Evolutionary conservation across 306 rosid species (phyloP).

Genomic region (Casuarina cunninghamiana): DNA sequence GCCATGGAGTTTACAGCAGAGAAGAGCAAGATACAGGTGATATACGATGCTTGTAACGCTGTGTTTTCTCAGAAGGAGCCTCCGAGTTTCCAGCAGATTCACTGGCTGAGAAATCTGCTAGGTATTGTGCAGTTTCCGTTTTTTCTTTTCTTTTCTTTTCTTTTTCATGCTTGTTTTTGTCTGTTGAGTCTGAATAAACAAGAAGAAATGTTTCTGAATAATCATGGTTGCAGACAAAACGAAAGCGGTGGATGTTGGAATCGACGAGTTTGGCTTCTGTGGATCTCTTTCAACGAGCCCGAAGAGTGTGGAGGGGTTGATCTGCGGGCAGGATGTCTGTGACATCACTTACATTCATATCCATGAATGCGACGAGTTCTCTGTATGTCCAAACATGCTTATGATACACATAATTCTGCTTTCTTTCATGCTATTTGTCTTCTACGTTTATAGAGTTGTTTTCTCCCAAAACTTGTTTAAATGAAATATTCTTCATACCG

Average conservation of each 20-base stretch:
- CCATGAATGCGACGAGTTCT: slow-evolving; percentile 57
- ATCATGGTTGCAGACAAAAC: slow-evolving; percentile 35
- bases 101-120: slow-evolving; percentile 37
- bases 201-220: neutral
- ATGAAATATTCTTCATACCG: too few relatives aligned
- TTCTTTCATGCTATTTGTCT: neutral
- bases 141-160: too few relatives aligned
- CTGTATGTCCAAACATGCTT: slow-evolving; percentile 33
- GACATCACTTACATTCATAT: slow-evolving; percentile 62
- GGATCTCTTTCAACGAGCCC: slow-evolving; percentile 37
- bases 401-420: neutral
- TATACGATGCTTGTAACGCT: slow-evolving; percentile 44
- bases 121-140: slow-evolving; percentile 19
- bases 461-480: too few relatives aligned
- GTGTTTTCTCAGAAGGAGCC: slow-evolving; percentile 40
- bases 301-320: slow-evolving; percentile 27
- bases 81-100: slow-evolving; percentile 52
- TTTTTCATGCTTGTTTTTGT: neutral
- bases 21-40: slow-evolving; percentile 49
- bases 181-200: neutral
- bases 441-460: too few relatives aligned
- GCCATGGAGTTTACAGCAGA: slow-evolving; percentile 17
- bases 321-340: slow-evolving; percentile 41
- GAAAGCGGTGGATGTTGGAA: slow-evolving; percentile 57
- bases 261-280: slow-evolving; percentile 41